Conservation (phyloP, 176 grass and related monocot species). For the Hsuehochloa calcarea region DNA sequence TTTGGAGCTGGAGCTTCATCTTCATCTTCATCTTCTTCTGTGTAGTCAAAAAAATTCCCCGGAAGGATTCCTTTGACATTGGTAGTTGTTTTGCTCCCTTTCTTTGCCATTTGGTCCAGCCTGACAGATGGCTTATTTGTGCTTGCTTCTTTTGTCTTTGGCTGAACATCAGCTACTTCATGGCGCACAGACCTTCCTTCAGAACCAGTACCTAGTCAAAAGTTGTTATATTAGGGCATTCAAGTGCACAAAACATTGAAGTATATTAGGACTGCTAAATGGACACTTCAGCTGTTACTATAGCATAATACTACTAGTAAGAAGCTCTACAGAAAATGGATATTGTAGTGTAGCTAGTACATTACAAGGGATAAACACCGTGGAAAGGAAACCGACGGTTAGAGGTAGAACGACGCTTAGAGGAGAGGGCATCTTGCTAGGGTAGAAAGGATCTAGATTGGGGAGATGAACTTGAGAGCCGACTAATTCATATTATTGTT, state of each 20-base stretch:
- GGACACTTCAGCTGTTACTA: background rate
- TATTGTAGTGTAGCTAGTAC: too few species aligned
- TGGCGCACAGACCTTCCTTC: conserved; percentile 44
- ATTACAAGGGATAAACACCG: too few species aligned
- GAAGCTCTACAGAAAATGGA: conserved; percentile 18
- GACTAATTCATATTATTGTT: too few species aligned
- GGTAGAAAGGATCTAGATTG: too few species aligned
- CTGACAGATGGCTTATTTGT: conserved; percentile 33
- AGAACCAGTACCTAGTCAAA: conserved; percentile 48
- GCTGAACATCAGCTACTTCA: conserved; percentile 38
- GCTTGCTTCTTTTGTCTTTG: conserved; percentile 28
- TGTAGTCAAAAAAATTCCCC: conserved; percentile 54
- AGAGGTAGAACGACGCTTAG: too few species aligned
- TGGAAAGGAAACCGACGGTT: too few species aligned
- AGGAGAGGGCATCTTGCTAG: too few species aligned
- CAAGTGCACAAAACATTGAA: conserved; percentile 5
- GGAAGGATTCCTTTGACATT: conserved; percentile 45
- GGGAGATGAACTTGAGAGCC: too few species aligned
- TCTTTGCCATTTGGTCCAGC: conserved; percentile 39
- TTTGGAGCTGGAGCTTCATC: conserved; percentile 45
- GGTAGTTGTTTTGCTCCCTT: conserved; percentile 16
- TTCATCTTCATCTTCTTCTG: conserved; percentile 48
- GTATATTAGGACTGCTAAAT: background rate
- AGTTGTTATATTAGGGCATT: conserved; percentile 23
- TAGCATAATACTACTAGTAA: background rate